Percentiles rank a stretch among this genome's conserved stretches.
Conservation (phyloP, 73 alveolate genomes). For the Blepharisma stoltei region DNA sequence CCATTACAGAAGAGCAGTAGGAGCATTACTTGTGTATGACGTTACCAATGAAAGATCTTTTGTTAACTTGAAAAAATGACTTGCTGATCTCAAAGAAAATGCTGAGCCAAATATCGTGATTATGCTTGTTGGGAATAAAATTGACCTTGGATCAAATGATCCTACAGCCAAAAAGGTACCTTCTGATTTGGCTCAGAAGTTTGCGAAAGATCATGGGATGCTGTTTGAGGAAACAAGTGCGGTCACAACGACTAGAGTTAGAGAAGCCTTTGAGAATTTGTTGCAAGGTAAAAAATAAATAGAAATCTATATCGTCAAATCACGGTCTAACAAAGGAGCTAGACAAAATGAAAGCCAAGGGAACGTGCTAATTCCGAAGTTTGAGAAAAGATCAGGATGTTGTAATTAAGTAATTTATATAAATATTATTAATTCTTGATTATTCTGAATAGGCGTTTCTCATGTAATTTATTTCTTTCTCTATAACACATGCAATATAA, state of each 20-base stretch:
- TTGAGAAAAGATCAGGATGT: no score
- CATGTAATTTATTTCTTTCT: no score
- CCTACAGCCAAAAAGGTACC: no score
- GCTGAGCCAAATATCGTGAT: slow-evolving; percentile 43
- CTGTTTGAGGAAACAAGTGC: slow-evolving; percentile 9
- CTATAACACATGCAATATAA: no score
- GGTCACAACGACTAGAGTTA: background rate
- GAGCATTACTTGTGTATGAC: slow-evolving; percentile 47
- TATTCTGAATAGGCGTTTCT: no score
- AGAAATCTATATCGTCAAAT: background rate
- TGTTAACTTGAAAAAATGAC: slow-evolving; percentile 34
- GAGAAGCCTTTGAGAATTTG: background rate
- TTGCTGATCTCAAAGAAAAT: slow-evolving; percentile 39
- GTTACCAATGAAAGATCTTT: slow-evolving; percentile 38
- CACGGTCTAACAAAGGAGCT: no score
- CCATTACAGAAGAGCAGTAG: slow-evolving; percentile 57
- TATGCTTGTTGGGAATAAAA: slow-evolving; percentile 45
- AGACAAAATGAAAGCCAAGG: no score
- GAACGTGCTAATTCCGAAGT: no score
- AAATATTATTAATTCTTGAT: no score
- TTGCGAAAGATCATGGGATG: background rate
- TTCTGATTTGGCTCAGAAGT: background rate
- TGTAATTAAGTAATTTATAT: no score
- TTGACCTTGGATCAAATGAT: slow-evolving; percentile 24
- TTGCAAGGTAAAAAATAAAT: background rate